Evolutionary conservation across 2,329 filamentous ascomycete species (phyloP), one percentile per base, ranked within the genome.

Genomic region (Diaporthe caulivora): DNA sequence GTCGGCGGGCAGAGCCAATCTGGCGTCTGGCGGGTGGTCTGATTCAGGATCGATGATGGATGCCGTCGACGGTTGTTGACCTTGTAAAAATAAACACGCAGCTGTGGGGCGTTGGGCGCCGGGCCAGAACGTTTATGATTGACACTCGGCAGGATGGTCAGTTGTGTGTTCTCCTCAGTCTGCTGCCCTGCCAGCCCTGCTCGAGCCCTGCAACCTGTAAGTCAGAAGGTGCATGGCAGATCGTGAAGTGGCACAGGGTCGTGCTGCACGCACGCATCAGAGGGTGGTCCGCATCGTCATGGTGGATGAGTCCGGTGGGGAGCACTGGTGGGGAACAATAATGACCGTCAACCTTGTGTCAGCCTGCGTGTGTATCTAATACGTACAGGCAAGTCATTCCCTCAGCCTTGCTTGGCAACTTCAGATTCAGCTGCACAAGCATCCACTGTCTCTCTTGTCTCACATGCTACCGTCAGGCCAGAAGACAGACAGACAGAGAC

Each of bases 341-440:
- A 40, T 29, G 62, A 40, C 31, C 31, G 62, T 67, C 47, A 37
- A 67, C 51, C 44, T 53, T 53, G 62, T 67, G 62, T 49, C 60
- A 34, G n/a, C 15, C 42, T 34, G 9, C 34, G 34, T 34, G 9
- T 34, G 5, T 34, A 34, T 10, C 2, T 8, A 40, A 8, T 40
- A 8, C 31, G 44, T 51, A 37, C 26, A 37, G 18, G 31, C 31
- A 67, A 13, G 47, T 67, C 47, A 67, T 51, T 26, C 31, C 71
- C 71, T 70, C 71, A 72, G 71, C 71, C 71, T 70, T 69, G 71
- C 71, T 62, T 60, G 55, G 64, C 54, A 31, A n/a, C 58, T 42
- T 70, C 64, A 62, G 44, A 49, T 29, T 72, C 55, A 62, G 54
- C 71, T 60, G 71, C 37, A 29, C 71, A 58, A 53, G 71, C 62